Base-by-base conservation (phyloP, 2,329 filamentous ascomycete species). In the Septoria linicola region DNA sequence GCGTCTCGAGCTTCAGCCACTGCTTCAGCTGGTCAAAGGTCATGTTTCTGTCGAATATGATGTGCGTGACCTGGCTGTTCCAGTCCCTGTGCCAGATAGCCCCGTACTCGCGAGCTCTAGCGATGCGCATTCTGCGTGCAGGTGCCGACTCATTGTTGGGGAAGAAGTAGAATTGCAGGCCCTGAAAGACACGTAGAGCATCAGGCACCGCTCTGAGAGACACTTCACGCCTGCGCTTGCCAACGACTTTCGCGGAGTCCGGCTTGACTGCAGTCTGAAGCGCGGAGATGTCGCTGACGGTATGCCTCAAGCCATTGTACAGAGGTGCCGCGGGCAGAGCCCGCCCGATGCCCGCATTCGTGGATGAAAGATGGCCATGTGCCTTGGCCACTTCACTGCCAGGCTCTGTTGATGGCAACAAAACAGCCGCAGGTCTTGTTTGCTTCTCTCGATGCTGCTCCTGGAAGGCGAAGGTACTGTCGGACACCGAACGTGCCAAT, bases 121-220 rank as follows among this genome's bases (percentile, higher is more conserved):
- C 79, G 45, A 96, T 95, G 3, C 88, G 83, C 51, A 84, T 70
- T 48, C 80, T 81, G 32, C 91, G 80, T 6, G 80, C 75, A 8
- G 80, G 79, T 25, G 84, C 81, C 40, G 87, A 78, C 57, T 92
- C 85, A 57, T 89, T 82, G 59, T 93, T 87, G 0, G 90, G 92
- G 4, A 95, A 81, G 66, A 93, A 96, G 70, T 82, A 70, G 51
- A 70, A 68, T 41, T 63, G 61, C 2, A 67, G 50, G 16, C 50
- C 57, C 8, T 55, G 54, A 44, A 70, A 68, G 16, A 68, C 59
- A 31, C 59, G 64, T 30, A 61, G 59, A 1, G 59, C 54, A 27
- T 62, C 59, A 7, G 63, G 59, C 11, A 64, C 56, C 6, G 14
- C 49, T 57, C 61, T 59, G 3, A 54, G 44, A 14, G 49, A 45